These are phyloP conservation scores for Cryptosporidium ryanae DNA, from an alignment of 169 alveolate genomes.

Conservation along the genomic window DNA sequence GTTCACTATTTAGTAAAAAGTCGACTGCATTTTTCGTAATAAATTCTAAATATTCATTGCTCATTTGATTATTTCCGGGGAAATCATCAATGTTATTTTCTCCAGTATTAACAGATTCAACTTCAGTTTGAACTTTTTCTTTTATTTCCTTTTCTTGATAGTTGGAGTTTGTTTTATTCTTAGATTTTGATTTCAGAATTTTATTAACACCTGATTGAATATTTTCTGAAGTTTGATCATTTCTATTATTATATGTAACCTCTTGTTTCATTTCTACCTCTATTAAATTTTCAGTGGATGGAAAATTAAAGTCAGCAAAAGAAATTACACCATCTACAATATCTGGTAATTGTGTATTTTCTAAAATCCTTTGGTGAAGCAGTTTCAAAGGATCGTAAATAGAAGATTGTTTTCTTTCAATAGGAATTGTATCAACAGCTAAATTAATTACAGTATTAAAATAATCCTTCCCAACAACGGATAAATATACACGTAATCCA, in stretches of 20 bases:
- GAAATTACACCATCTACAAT: conserved; percentile 59
- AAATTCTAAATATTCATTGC: conserved; percentile 27
- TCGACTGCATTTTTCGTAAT: conserved; percentile 43
- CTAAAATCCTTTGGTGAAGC: conserved; percentile 48
- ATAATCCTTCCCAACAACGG: conserved; percentile 72
- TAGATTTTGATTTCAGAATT: conserved; percentile 2
- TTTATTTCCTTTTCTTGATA: neutral
- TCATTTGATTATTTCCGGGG: conserved; percentile 21
- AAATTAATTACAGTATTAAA: conserved; percentile 56
- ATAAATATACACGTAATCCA: conserved; percentile 55
- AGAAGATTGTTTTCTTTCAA: conserved; percentile 49
- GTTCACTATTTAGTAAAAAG: conserved; percentile 37
- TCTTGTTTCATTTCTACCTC: neutral
- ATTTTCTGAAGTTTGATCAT: conserved; percentile 39
- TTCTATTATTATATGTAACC: neutral
- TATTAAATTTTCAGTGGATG: neutral
- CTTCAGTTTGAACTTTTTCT: neutral
- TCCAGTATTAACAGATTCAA: neutral
- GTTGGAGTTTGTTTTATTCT: neutral
- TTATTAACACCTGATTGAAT: conserved; percentile 47
- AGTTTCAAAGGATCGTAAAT: conserved; percentile 32
- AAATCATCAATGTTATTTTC: conserved; percentile 12
- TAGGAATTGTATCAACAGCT: conserved; percentile 62
- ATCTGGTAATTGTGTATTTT: conserved; percentile 65
- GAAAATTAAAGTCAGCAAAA: conserved; percentile 45